A percentile compares a stretch with the other conserved stretches of the same genome.
phyloP scores from a whole-genome alignment of 1,139 yeast genomes.

The Yamadazyma atmosphaerica region DNA sequence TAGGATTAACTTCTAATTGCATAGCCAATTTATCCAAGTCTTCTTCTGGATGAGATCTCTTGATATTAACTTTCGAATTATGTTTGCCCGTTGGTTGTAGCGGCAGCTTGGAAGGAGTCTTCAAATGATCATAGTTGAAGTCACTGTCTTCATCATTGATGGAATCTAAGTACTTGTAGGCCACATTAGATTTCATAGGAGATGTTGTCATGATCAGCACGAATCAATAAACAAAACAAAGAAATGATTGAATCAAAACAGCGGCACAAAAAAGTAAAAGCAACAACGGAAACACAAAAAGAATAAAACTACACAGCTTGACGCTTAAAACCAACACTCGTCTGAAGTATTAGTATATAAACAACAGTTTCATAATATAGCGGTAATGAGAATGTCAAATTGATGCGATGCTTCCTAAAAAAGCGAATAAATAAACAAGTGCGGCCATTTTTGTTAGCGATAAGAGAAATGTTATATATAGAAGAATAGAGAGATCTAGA shows the following conservation, averaged over 20 bases:
- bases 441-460: too few relatives aligned
- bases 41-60: slow-evolving; percentile 19
- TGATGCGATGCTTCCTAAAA: neutral
- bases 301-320: neutral
- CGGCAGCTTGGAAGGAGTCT: slow-evolving; percentile 26
- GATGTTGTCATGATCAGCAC: neutral
- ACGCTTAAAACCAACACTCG: neutral
- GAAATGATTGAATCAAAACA: neutral
- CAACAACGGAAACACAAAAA: neutral
- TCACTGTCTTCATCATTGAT: slow-evolving; percentile 21
- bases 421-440: slow-evolving; percentile 6
- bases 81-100: slow-evolving; percentile 32
- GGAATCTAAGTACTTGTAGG: slow-evolving; percentile 35
- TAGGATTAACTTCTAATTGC: slow-evolving; percentile 33
- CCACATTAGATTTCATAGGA: slow-evolving; percentile 19
- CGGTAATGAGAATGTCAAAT: neutral
- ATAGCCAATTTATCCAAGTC: slow-evolving; percentile 44
- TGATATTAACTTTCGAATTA: slow-evolving; percentile 19
- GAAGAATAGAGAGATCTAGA: slow-evolving; percentile 3
- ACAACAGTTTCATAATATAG: neutral
- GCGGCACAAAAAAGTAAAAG: neutral
- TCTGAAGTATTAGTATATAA: too few relatives aligned
- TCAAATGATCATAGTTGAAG: too few relatives aligned
- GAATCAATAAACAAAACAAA: neutral
- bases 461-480: too few relatives aligned